Base-by-base conservation (phyloP, 768 basidiomycete genomes). In the Amanita fuliginea region DNA sequence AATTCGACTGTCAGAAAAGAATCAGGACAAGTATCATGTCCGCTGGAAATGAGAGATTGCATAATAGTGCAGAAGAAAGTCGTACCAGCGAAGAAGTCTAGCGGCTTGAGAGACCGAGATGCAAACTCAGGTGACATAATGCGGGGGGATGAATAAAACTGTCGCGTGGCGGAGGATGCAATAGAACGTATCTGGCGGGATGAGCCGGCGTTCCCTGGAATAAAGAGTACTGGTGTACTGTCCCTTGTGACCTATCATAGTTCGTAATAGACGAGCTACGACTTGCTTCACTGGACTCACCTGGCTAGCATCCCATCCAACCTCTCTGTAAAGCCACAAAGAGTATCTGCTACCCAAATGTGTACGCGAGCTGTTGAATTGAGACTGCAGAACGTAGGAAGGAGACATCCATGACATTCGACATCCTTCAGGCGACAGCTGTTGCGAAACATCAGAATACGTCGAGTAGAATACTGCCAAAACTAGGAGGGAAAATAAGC, bases 341-440 rank as follows among this genome's bases (percentile, higher is more conserved):
- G 78, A 81, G 63, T 96, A 96, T 46, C 89, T 74, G 28, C 60
- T 64, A 3, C 82, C 80, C 9, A 94, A 70, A 2, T 80, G 78
- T 19, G 84, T 83, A 81, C 86, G 84, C 3, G 76, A 67, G 13
- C 66, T 55, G 57, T 90, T 74, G 56, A 93, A 83, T 33, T 70
- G 73, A 6, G 73, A 59, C 55, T 95, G 82, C 30, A 80, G 72
- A 14, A 89, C 63, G 63, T 98, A 98, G 0, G 86, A 86, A 2
- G 94, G 94, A 3, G 80, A 86, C 93, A 95, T 96, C 74, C 80
- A 93, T 46, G 90, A 91, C 93, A 97, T 97, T 33, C 85, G 78
- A 65, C 93, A 97, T 77, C 88, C 89, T 73, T 91, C 86, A 4
- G 87, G 86, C 0, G 89, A 91, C 47, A 89, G 69, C 32, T 66